Percentiles rank a stretch among this genome's conserved stretches.
Evolutionary conservation across 257 asterid species (phyloP).

Genomic region (Lycium barbarum): DNA sequence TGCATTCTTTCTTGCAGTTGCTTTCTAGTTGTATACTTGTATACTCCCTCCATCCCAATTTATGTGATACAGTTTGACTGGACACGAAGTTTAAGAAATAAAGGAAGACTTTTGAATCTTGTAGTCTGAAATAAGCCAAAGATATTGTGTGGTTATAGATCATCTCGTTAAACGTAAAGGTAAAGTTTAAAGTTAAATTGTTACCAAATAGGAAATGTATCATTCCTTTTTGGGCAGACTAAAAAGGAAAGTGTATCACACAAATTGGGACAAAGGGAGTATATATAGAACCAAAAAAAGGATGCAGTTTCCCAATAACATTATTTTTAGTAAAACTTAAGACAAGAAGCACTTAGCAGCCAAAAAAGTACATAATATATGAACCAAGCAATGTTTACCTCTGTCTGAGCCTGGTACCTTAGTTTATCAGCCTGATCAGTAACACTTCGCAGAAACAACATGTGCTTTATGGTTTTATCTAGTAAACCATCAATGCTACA

Average conservation of each 20-base stretch:
- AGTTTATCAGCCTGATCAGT: conserved; percentile 75
- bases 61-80: no score
- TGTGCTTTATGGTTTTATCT: conserved; percentile 86
- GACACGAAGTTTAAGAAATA: no score
- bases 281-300: background rate
- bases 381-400: conserved; percentile 48
- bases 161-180: no score
- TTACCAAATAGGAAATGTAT: no score
- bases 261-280: no score
- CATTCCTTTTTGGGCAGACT: no score
- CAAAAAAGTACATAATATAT: background rate
- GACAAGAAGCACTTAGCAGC: background rate
- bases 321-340: background rate
- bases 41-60: no score
- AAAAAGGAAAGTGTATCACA: no score
- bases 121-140: no score
- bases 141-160: no score
- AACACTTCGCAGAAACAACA: conserved; percentile 73
- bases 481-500: conserved; percentile 97
- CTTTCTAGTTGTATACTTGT: background rate
- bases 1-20: background rate
- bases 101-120: no score
- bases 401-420: conserved; percentile 52
- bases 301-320: background rate
- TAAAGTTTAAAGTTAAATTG: no score